Conservation (phyloP, 2,329 filamentous ascomycete genomes). For the Colletotrichum graminicola region DNA sequence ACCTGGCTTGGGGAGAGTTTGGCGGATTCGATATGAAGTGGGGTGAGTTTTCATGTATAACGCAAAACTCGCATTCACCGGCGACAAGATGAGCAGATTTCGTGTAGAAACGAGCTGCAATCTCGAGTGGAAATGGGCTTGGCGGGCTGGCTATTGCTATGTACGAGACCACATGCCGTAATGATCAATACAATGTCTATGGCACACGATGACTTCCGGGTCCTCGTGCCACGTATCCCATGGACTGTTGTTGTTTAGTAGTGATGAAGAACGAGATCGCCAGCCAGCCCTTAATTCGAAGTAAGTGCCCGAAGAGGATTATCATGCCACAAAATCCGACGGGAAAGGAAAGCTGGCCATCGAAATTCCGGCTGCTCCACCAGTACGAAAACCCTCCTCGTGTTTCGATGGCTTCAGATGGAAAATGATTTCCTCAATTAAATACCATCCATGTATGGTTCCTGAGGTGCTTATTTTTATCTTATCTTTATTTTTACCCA, state of each 20-base stretch:
- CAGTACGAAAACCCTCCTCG: neutral
- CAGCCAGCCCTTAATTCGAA: neutral
- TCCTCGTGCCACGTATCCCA: neutral
- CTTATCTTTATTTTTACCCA: neutral
- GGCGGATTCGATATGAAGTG: conserved; percentile 8
- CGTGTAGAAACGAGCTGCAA: conserved; percentile 6
- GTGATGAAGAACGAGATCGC: neutral
- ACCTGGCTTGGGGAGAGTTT: conserved; percentile 4
- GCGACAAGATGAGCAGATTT: neutral
- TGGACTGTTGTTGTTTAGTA: neutral
- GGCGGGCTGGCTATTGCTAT: conserved; percentile 19
- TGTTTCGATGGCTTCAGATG: neutral
- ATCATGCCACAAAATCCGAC: neutral
- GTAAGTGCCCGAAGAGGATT: neutral
- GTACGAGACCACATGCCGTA: neutral
- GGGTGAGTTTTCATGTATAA: conserved; percentile 19
- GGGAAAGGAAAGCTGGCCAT: neutral
- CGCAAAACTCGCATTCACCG: conserved; percentile 19
- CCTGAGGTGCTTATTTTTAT: neutral
- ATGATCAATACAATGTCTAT: neutral
- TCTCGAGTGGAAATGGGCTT: conserved; percentile 20
- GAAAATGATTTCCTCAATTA: neutral
- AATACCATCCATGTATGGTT: neutral
- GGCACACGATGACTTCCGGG: neutral
- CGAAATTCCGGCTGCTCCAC: neutral